Percentiles rank a stretch among this genome's conserved stretches.
phyloP scores from a whole-genome alignment of 805 yeast species.

The Spathaspora gorwiae region DNA sequence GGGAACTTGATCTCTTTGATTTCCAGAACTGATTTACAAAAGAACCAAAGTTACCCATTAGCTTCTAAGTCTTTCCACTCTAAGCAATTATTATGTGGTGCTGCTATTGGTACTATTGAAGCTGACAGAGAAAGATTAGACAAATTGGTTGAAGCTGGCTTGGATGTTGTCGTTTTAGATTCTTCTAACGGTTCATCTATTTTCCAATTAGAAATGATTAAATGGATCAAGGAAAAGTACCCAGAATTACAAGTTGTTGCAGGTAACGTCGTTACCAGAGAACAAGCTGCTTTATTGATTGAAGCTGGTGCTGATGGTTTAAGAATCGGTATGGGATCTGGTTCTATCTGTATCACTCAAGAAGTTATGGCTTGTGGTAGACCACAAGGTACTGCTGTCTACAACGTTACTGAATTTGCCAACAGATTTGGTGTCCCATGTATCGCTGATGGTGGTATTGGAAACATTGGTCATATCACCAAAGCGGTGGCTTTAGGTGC shows the following conservation, averaged over 20 bases:
- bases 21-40: constrained; percentile 94
- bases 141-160: constrained; percentile 89
- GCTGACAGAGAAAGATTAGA: constrained; percentile 82
- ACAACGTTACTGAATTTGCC: constrained; percentile 89
- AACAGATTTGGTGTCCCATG: constrained; percentile 96
- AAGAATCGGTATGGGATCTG: constrained; percentile 99
- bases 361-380: constrained; percentile 99
- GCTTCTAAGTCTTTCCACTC: constrained; percentile 92
- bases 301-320: constrained; percentile 97
- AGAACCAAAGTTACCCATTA: constrained; percentile 87
- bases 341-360: constrained; percentile 98
- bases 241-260: constrained; percentile 87
- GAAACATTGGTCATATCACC: constrained; percentile 96
- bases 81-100: constrained; percentile 97
- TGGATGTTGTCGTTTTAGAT: constrained; percentile 93
- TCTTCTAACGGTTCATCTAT: constrained; percentile 97
- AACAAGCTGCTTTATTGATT: constrained; percentile 94
- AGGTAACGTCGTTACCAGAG: constrained; percentile 98
- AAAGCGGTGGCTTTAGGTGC: constrained; percentile 97
- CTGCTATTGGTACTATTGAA: constrained; percentile 92
- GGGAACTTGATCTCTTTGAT: constrained; percentile 81
- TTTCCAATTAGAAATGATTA: constrained; percentile 90
- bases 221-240: constrained; percentile 78
- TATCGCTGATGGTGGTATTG: constrained; percentile 99
- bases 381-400: constrained; percentile 99